Evolutionary conservation across 1,284 basidiomycete genomes (phyloP), one percentile per base, ranked within the genome.

Genomic region (Nidula niveotomentosa): DNA sequence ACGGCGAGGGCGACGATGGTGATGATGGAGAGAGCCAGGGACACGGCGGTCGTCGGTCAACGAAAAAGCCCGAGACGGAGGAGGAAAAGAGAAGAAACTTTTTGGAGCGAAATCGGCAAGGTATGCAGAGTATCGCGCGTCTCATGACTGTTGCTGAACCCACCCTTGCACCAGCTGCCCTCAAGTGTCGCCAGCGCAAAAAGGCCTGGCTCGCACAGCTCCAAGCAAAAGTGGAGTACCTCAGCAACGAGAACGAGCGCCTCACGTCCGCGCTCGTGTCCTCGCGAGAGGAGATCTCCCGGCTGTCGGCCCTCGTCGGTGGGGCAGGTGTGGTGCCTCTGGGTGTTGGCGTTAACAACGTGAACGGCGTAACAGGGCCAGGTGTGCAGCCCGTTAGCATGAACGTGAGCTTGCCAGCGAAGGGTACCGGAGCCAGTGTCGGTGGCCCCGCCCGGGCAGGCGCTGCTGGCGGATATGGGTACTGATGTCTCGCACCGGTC

Each of bases 111-210:
- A 98, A 97, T 69, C 80, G 95, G 65, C 95, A 97, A 81, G 94
- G 94, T 96, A 59, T 53, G 76, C 68, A 1, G 30, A 36, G 48
- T 48, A n/a, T 45, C 34, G 49, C 33, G 17, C 36, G 34, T 3
- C 13, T 17, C 48, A n/a, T 49, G 36, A 51, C 41, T 34, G 23
- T 37, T 48, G 45, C 49, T 45, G 45, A 23, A 23, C 33, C 52
- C 41, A 33, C 36, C 53, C 33, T 33, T 53, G 5, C 56, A 23
- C 6, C 67, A 96, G 96, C 96, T 56, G 96, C 96, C 3, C 85
- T 98, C 66, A 99, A 99, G 76, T 99, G 97, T 73, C 92, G 96
- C 41, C 96, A 99, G 70, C 88, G 96, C 54, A 99, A 99, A 74
- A 99, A 99, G 75, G 94, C 94, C 6, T 99, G 97, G 96, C 83